Evolutionary conservation across 805 yeast genomes (phyloP).

Genomic region (Pichia kluyveri): DNA sequence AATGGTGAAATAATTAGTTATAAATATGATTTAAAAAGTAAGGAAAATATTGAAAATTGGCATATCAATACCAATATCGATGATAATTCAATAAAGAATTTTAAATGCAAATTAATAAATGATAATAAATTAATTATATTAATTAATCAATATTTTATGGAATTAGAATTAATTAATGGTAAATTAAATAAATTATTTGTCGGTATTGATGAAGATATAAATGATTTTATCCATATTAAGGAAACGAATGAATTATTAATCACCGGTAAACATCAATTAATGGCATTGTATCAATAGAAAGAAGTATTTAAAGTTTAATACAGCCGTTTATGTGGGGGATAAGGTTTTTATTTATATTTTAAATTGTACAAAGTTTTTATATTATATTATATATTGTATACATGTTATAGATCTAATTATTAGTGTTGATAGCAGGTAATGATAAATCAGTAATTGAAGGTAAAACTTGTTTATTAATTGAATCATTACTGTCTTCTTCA

Average conservation of each 20-base stretch:
- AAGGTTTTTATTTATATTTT: no score
- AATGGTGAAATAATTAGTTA: slow-evolving; percentile 13
- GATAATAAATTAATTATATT: slow-evolving; percentile 3
- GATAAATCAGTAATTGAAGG: slow-evolving; percentile 25
- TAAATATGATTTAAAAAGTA: slow-evolving; percentile 3
- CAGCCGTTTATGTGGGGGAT: no score
- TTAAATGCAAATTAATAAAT: not conserved
- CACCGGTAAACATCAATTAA: no score
- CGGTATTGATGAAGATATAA: slow-evolving; percentile 8
- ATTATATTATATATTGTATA: slow-evolving; percentile 9
- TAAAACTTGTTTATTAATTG: not conserved
- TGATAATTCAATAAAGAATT: not conserved
- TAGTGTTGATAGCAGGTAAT: slow-evolving; percentile 25
- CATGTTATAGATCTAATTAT: not conserved
- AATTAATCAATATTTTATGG: slow-evolving; percentile 5
- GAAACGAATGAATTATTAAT: not conserved
- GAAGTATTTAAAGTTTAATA: no score
- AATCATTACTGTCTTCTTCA: not conserved
- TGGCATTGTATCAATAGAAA: no score
- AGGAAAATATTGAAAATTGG: slow-evolving; percentile 9
- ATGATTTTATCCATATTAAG: slow-evolving; percentile 1
- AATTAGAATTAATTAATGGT: slow-evolving; percentile 7
- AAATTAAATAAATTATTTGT: slow-evolving; percentile 4
- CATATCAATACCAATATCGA: not conserved
- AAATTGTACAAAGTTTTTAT: no score